These are phyloP conservation scores for Leccinum arenicola DNA, from an alignment of 768 basidiomycete genomes.

Conservation along the genomic window DNA sequence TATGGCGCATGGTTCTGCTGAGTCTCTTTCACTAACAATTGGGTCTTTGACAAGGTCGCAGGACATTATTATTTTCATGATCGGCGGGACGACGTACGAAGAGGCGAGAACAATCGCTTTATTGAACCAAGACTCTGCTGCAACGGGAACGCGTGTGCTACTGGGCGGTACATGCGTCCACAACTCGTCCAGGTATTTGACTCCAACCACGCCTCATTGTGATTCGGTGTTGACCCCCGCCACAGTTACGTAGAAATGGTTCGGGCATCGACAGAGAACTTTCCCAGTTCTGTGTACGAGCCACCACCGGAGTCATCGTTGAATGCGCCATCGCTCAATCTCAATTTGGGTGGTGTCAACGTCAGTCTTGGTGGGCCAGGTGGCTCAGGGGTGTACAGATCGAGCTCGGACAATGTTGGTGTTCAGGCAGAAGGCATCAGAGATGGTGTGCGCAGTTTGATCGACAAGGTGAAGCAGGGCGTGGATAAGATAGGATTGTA, in stretches of 20 bases:
- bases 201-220: not conserved
- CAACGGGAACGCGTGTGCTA: slow-evolving; percentile 70
- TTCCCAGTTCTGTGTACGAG: slow-evolving; percentile 65
- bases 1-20: slow-evolving; percentile 24
- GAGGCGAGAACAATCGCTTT: slow-evolving; percentile 84
- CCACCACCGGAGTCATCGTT: slow-evolving; percentile 73
- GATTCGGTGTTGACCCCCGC: slow-evolving; percentile 7
- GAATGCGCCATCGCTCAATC: slow-evolving; percentile 77
- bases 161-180: slow-evolving; percentile 95
- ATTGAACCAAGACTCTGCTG: slow-evolving; percentile 76
- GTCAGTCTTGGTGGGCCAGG: slow-evolving; percentile 88
- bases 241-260: slow-evolving; percentile 88
- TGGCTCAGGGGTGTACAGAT: slow-evolving; percentile 82
- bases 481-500: slow-evolving; percentile 57
- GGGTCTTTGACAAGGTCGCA: slow-evolving; percentile 60
- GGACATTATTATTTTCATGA: slow-evolving; percentile 94
- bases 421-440: slow-evolving; percentile 85
- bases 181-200: slow-evolving; percentile 81
- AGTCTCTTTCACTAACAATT: slow-evolving; percentile 3
- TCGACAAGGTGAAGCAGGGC: slow-evolving; percentile 87
- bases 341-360: slow-evolving; percentile 91
- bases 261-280: slow-evolving; percentile 60
- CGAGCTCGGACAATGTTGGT: slow-evolving; percentile 67
- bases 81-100: slow-evolving; percentile 95
- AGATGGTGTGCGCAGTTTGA: slow-evolving; percentile 82